These are phyloP conservation scores for Backusella parvicylindrica DNA, from an alignment of 192 early-diverging fungal genomes.

Conservation along the genomic window DNA sequence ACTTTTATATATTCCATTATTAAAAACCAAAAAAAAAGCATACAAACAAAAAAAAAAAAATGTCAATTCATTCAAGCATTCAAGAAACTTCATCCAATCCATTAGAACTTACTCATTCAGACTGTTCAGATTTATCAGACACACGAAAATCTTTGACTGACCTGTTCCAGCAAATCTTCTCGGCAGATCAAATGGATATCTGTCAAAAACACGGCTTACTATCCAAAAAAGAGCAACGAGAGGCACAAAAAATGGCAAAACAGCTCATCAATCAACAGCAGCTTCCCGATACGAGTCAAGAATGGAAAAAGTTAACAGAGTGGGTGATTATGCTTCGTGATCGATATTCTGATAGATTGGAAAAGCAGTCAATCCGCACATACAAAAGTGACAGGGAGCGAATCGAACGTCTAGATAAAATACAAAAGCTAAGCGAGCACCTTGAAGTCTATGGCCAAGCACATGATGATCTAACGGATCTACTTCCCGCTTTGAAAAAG, in stretches of 20 bases:
- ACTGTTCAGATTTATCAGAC: neutral
- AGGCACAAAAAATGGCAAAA: slow-evolving; percentile 8
- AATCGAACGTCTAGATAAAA: neutral
- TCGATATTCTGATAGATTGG: slow-evolving; percentile 2
- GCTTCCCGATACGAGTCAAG: neutral
- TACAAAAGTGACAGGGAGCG: neutral
- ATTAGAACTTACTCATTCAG: neutral
- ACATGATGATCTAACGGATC: slow-evolving; percentile 9
- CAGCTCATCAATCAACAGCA: neutral
- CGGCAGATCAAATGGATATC: slow-evolving; percentile 8
- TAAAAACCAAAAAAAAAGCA: neutral
- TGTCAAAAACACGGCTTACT: neutral
- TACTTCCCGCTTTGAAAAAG: neutral
- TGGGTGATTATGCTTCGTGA: slow-evolving; percentile 13
- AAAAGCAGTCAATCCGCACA: neutral
- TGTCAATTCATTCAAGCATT: neutral
- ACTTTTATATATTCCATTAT: neutral
- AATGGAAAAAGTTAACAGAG: neutral
- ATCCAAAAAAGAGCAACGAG: slow-evolving; percentile 4
- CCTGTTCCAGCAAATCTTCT: slow-evolving; percentile 7
- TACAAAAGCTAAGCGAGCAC: neutral
- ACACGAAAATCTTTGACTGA: neutral
- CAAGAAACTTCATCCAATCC: neutral
- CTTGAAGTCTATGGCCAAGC: slow-evolving; percentile 8
- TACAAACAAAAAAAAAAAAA: too few relatives aligned